These are phyloP conservation scores for Metschnikowia peoriensis DNA, from an alignment of 805 yeast species.

Conservation along the genomic window DNA sequence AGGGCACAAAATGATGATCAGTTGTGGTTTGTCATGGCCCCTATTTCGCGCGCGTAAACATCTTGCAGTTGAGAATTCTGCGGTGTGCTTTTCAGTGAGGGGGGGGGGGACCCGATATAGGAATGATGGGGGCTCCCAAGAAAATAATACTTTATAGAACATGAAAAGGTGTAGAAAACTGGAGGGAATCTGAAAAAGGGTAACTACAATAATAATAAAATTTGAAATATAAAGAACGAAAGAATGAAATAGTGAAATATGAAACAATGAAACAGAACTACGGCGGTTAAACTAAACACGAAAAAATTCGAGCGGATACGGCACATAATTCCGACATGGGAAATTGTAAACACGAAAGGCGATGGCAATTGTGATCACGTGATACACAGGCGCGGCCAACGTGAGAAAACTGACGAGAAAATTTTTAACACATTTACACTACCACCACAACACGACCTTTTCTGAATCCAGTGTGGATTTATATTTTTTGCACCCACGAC, in stretches of 20 bases:
- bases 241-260: not conserved
- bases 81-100: no score
- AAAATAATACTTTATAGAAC: no score
- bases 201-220: not conserved
- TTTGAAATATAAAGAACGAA: not conserved
- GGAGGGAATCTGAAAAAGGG: not conserved
- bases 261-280: not conserved
- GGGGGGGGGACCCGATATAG: no score
- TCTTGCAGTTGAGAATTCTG: no score
- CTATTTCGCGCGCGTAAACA: not conserved
- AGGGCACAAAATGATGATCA: no score
- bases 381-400: not conserved
- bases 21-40: not conserved
- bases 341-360: no score
- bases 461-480: constrained; percentile 3
- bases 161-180: not conserved
- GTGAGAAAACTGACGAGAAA: not conserved
- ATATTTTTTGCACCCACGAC: constrained; percentile 16
- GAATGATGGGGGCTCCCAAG: no score
- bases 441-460: constrained; percentile 26
- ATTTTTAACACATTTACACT: constrained; percentile 22
- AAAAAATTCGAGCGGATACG: no score
- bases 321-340: no score
- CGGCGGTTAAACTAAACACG: no score
- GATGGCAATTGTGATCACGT: not conserved